A percentile compares a stretch with the other conserved stretches of the same genome.
These are phyloP conservation scores for Pontederia paniculata DNA, from an alignment of 176 grass and related monocot genomes.

Conservation along the genomic window DNA sequence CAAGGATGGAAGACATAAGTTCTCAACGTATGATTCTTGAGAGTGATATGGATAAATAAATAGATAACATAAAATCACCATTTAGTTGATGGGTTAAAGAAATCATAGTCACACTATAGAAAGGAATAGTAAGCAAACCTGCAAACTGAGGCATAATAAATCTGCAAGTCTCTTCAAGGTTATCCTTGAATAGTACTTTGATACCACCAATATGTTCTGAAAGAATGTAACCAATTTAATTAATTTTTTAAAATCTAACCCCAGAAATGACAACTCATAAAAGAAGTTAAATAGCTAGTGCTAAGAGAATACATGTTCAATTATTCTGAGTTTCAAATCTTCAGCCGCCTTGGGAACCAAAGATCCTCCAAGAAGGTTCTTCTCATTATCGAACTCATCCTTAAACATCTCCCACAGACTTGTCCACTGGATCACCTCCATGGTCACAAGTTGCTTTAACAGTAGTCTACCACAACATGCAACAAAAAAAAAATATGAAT, in stretches of 20 bases:
- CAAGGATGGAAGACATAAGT: too few relatives aligned
- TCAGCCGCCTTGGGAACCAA: constrained; percentile 62
- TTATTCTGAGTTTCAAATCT: constrained; percentile 80
- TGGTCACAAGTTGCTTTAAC: constrained; percentile 84
- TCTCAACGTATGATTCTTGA: too few relatives aligned
- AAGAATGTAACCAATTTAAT: not conserved
- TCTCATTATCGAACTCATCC: constrained; percentile 72
- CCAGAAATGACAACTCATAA: not conserved
- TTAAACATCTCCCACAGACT: constrained; percentile 65
- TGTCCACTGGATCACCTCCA: constrained; percentile 96
- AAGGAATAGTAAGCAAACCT: constrained; percentile 32
- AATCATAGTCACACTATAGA: not conserved
- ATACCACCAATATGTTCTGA: constrained; percentile 97
- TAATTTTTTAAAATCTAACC: too few relatives aligned
- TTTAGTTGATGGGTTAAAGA: too few relatives aligned
- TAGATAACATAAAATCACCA: too few relatives aligned
- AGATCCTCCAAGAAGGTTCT: constrained; percentile 64
- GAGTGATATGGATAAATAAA: too few relatives aligned
- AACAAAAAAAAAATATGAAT: not conserved
- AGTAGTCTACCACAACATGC: constrained; percentile 29
- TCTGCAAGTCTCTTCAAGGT: constrained; percentile 69
- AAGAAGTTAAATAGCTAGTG: not conserved
- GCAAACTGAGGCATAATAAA: constrained; percentile 68
- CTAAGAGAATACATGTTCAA: constrained; percentile 60
- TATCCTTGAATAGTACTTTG: constrained; percentile 95